Conservation (phyloP, 805 yeast genomes). For the Candida fluviatilis region DNA sequence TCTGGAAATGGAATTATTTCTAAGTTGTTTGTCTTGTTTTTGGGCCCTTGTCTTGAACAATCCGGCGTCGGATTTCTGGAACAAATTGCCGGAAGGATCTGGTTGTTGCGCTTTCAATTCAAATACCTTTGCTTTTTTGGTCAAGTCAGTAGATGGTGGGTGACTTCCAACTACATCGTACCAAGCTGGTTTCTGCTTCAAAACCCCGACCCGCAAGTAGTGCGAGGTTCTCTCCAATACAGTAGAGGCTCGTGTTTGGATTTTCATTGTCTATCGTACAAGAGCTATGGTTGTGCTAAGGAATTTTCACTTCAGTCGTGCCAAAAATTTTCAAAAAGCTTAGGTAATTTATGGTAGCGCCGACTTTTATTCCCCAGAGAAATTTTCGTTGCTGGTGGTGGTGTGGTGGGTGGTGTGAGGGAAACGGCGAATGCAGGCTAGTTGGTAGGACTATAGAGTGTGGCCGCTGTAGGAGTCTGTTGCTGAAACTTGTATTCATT, state of each 20-base stretch:
- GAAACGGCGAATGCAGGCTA: too few species aligned
- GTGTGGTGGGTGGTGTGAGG: too few species aligned
- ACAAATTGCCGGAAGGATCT: conserved; percentile 21
- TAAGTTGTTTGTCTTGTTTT: conserved; percentile 30
- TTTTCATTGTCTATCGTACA: conserved; percentile 43
- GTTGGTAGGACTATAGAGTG: too few species aligned
- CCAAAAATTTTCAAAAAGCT: too few species aligned
- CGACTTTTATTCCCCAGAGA: background rate
- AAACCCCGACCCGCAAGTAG: conserved; percentile 65
- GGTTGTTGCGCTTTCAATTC: conserved; percentile 18
- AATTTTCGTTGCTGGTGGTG: too few species aligned
- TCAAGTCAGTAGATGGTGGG: conserved; percentile 72
- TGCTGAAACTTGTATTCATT: too few species aligned
- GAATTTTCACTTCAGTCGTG: too few species aligned
- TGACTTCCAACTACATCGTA: conserved; percentile 74
- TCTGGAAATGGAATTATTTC: conserved; percentile 38
- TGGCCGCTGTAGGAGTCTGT: too few species aligned
- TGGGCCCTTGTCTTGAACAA: conserved; percentile 46
- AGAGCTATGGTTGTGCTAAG: too few species aligned
- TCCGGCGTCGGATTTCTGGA: conserved; percentile 8
- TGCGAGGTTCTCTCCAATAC: conserved; percentile 81
- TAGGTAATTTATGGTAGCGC: background rate
- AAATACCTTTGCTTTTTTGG: conserved; percentile 38
- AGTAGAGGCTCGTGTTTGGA: conserved; percentile 63
- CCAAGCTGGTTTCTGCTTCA: conserved; percentile 81